phyloP scores from a whole-genome alignment of 2,329 filamentous ascomycete genomes.

The Daldinia eschscholtzii region DNA sequence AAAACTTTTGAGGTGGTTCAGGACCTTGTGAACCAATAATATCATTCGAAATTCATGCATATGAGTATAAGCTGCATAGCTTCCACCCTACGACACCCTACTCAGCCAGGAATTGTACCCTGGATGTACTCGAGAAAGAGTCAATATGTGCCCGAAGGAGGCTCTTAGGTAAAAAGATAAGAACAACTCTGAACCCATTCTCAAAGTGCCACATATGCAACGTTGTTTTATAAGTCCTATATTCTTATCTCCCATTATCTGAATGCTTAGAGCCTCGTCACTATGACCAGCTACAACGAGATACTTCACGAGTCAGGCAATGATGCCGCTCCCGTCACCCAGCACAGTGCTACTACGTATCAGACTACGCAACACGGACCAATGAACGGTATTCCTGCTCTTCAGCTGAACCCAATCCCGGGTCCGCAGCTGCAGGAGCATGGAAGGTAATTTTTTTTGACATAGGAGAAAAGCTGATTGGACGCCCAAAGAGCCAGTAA shows the following conservation, averaged over 20 bases:
- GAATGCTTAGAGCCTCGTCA: neutral
- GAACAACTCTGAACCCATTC: neutral
- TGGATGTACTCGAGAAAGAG: neutral
- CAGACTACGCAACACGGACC: neutral
- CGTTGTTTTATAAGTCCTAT: neutral
- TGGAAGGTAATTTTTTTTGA: slow-evolving; percentile 1
- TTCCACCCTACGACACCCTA: slow-evolving; percentile 1
- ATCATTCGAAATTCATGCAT: neutral
- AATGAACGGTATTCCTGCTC: neutral
- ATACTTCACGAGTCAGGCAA: neutral
- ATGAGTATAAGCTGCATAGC: neutral
- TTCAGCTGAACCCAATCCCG: neutral
- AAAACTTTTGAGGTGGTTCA: neutral
- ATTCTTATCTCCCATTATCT: neutral
- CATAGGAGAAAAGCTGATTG: neutral
- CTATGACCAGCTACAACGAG: neutral
- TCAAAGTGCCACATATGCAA: neutral
- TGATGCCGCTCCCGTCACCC: neutral
- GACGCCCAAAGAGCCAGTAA: too few relatives aligned
- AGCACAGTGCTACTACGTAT: neutral
- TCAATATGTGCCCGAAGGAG: neutral
- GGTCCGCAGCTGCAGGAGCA: neutral
- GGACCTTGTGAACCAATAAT: neutral
- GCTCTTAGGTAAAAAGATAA: neutral
- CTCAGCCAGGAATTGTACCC: neutral